These are phyloP conservation scores for Guyanaporus albipodus DNA, from an alignment of 768 basidiomycete species.

Conservation along the genomic window DNA sequence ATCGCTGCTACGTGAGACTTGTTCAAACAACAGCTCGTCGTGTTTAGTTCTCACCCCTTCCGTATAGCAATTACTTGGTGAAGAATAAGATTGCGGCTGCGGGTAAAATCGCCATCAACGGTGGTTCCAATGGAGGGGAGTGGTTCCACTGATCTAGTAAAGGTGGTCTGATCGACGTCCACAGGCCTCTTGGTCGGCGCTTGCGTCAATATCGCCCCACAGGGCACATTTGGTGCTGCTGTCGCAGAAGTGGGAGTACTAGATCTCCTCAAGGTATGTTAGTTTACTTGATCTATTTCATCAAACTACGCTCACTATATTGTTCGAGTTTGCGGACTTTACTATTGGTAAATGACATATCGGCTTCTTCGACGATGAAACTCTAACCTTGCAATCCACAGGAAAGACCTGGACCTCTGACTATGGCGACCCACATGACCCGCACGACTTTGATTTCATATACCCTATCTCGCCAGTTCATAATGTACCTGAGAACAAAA, in stretches of 20 bases:
- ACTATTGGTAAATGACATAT: conserved; percentile 54
- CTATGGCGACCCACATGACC: conserved; percentile 70
- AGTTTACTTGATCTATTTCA: background rate
- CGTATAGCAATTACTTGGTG: conserved; percentile 62
- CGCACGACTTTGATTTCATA: conserved; percentile 83
- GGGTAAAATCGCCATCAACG: conserved; percentile 73
- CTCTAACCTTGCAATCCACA: conserved; percentile 21
- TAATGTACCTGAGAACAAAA: conserved; percentile 60
- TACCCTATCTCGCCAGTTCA: conserved; percentile 77
- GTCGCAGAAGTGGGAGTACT: conserved; percentile 81
- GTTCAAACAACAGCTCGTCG: background rate
- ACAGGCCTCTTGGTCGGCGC: conserved; percentile 77
- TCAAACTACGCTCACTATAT: background rate
- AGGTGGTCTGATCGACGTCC: background rate
- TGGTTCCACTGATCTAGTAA: background rate
- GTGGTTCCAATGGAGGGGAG: conserved; percentile 78
- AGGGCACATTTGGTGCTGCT: conserved; percentile 71
- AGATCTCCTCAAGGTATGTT: conserved; percentile 67
- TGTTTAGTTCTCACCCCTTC: background rate
- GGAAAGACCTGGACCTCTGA: conserved; percentile 77
- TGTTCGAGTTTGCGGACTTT: conserved; percentile 61
- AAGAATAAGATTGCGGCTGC: conserved; percentile 63
- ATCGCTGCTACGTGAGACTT: conserved; percentile 67
- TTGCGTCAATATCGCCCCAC: conserved; percentile 75
- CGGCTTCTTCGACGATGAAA: background rate